Evolutionary conservation across 257 asterid species (phyloP), one percentile per base, ranked within the genome.

Genomic region (Craterostigma plantagineum): DNA sequence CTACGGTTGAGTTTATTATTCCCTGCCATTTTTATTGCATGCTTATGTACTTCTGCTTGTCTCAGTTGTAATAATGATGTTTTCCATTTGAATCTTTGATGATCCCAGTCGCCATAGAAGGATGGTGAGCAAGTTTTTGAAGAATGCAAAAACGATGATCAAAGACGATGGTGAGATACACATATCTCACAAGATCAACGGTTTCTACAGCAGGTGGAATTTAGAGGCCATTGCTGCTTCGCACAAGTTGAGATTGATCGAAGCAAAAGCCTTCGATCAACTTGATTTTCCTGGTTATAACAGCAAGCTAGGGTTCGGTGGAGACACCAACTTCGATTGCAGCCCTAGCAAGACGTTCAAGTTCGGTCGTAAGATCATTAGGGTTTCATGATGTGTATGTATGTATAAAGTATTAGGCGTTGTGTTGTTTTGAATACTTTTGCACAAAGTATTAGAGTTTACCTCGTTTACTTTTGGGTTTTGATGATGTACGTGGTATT

Each of bases 291-390:
- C 66, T 1, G 73, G 69, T 4, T 66, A 66, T 45, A 33, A 27
- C 48, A 46, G 66, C 13, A 66, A 57, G 57, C n/a, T 9, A 34
- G 70, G 74, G 6, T 66, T 66, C 33, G 73, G 73, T 10, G 60
- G 66, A 11, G 53, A 67, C 42, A 14, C 18, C 0, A 14, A 43
- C 23, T 67, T 67, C 43, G 4, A 45, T 9, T 67, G 75, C 50
- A 1, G 59, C 42, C 75, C 75, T 0, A 33, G 64, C 61, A 59
- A 63, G 33, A 67, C 70, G 15, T 67, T 51, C 53, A 67, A 54
- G 43, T 67, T 67, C 38, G 52, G 56, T 45, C 45, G 49, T 17
- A 40, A 36, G 15, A 23, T 2, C 2, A 23, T 23, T 23, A 23
- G 30, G 30, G 30, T 23, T 23, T 23, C 2, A 23, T 23, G n/a